Evolutionary conservation across 2,329 filamentous ascomycete species (phyloP).

Genomic region (Colletotrichum nymphaeae): DNA sequence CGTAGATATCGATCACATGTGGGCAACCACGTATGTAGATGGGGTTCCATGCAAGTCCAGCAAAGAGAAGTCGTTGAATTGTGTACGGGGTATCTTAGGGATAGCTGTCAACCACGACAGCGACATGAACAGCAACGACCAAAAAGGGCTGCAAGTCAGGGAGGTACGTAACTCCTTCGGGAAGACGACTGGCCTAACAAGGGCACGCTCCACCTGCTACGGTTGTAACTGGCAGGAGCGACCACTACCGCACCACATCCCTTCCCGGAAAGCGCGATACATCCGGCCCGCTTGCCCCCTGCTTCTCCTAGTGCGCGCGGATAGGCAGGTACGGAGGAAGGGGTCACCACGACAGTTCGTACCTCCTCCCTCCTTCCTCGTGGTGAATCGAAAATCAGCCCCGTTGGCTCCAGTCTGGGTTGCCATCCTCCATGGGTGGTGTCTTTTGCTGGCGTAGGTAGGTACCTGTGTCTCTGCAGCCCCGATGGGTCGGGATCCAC

Average conservation of each 20-base stretch:
- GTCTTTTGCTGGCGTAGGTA: not conserved
- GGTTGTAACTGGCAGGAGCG: not conserved
- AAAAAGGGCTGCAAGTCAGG: not conserved
- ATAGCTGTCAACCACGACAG: slow-evolving; percentile 8
- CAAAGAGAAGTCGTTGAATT: not conserved
- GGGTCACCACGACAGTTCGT: not conserved
- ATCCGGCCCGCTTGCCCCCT: slow-evolving; percentile 24
- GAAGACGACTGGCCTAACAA: not conserved
- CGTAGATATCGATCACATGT: not conserved
- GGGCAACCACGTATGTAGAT: not conserved
- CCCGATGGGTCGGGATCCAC: slow-evolving; percentile 24
- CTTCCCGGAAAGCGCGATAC: slow-evolving; percentile 32
- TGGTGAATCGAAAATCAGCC: slow-evolving; percentile 35
- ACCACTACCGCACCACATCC: slow-evolving; percentile 22
- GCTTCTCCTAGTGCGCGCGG: slow-evolving; percentile 13
- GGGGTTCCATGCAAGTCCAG: not conserved
- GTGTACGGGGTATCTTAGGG: not conserved
- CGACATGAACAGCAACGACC: not conserved
- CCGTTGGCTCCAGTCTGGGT: not conserved
- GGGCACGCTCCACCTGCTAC: slow-evolving; percentile 22
- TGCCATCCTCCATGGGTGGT: not conserved
- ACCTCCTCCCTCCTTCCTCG: slow-evolving; percentile 22
- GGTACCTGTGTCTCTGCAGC: slow-evolving; percentile 8
- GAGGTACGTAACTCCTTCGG: not conserved
- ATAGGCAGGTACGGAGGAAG: slow-evolving; percentile 12